phyloP scores from a whole-genome alignment of 306 rosid genomes.

The Purshia tridentata region DNA sequence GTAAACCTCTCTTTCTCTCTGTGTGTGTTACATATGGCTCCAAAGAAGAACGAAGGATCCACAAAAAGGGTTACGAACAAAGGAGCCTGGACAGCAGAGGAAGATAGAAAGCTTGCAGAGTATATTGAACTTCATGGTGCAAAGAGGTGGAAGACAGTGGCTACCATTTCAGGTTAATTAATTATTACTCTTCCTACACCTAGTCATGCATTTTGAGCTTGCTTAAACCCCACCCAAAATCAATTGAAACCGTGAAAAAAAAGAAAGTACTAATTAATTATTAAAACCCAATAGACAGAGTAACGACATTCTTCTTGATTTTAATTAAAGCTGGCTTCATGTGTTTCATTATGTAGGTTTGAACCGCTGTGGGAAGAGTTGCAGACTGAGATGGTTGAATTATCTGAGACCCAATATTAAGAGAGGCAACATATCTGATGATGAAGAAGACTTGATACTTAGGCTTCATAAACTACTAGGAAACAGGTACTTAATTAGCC shows the following conservation, averaged over 20 bases:
- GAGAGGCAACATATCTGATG: conserved; percentile 61
- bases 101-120: conserved; percentile 51
- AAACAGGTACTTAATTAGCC: conserved; percentile 11
- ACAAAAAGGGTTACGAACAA: conserved; percentile 36
- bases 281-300: neutral
- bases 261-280: no score
- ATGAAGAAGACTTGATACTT: conserved; percentile 26
- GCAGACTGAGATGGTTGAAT: conserved; percentile 66
- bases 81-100: conserved; percentile 67
- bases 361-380: conserved; percentile 50
- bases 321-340: neutral
- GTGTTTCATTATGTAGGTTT: conserved; percentile 8
- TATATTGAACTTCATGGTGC: conserved; percentile 59
- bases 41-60: conserved; percentile 28
- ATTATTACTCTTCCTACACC: neutral
- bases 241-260: no score
- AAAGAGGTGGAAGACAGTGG: conserved; percentile 52
- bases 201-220: no score
- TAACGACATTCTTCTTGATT: neutral
- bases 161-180: conserved; percentile 45
- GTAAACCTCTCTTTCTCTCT: neutral
- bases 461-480: conserved; percentile 22
- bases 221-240: no score
- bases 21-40: conserved; percentile 36
- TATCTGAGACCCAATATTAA: conserved; percentile 71